Conservation (phyloP, 1,139 yeast genomes). For the Sugiyamaella pinicola region DNA sequence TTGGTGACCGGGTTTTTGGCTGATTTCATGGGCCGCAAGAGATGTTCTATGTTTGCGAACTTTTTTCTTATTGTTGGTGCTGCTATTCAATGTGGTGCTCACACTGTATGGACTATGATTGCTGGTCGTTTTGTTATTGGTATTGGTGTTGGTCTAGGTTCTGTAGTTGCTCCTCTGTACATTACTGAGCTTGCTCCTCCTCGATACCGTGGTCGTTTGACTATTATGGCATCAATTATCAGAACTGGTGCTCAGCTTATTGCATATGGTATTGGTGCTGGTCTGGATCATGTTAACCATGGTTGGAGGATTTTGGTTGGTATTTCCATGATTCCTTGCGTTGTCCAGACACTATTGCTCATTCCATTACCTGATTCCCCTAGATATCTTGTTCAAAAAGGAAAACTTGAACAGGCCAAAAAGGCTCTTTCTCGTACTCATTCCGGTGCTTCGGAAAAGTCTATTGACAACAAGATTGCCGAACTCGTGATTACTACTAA, state of each 20-base stretch:
- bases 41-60: conserved; percentile 77
- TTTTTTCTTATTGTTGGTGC: conserved; percentile 80
- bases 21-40: conserved; percentile 79
- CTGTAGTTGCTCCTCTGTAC: conserved; percentile 86
- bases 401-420: conserved; percentile 64
- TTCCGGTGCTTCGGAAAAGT: conserved; percentile 36
- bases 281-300: conserved; percentile 66
- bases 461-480: conserved; percentile 34
- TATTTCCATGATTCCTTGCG: conserved; percentile 84
- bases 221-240: conserved; percentile 61
- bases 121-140: conserved; percentile 91
- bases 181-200: conserved; percentile 92
- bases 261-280: conserved; percentile 94
- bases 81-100: conserved; percentile 75
- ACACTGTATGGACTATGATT: conserved; percentile 87
- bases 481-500: conserved; percentile 33
- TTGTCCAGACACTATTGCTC: conserved; percentile 71
- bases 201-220: conserved; percentile 77
- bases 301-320: conserved; percentile 97
- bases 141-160: conserved; percentile 93
- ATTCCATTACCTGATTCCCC: conserved; percentile 94
- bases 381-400: conserved; percentile 76
- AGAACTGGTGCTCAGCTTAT: conserved; percentile 91
- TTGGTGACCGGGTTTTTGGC: conserved; percentile 76
- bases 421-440: conserved; percentile 59